Evolutionary conservation across 2,329 filamentous ascomycete species (phyloP).

Genomic region (Pseudopithomyces chartarum): DNA sequence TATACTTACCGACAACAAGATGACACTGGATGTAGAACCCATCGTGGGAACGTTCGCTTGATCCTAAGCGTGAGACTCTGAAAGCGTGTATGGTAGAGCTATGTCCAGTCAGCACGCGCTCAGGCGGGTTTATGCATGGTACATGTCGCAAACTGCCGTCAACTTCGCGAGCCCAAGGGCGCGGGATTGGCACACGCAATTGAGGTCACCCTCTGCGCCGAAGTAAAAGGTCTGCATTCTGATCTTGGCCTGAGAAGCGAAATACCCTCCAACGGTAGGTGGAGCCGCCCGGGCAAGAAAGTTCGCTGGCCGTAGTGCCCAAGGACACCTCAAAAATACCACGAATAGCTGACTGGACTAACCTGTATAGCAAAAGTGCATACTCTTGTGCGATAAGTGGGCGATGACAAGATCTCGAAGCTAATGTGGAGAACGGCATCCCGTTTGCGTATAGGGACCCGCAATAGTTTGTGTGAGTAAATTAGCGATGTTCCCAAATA

Average conservation of each 20-base stretch:
- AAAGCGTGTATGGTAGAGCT: not conserved
- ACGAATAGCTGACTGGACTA: not conserved
- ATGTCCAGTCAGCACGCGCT: not conserved
- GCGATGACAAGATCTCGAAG: too few species aligned
- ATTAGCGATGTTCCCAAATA: not conserved
- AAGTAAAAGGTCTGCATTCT: not conserved
- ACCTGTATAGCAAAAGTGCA: too few species aligned
- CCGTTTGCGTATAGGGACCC: not conserved
- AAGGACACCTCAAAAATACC: too few species aligned
- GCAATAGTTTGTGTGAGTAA: not conserved
- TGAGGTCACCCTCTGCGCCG: not conserved
- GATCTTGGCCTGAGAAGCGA: not conserved
- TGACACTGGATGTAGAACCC: too few species aligned
- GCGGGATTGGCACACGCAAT: not conserved
- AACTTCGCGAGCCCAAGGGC: not conserved
- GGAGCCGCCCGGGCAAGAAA: not conserved
- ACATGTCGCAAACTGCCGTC: not conserved
- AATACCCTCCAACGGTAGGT: not conserved
- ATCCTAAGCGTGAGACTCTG: too few species aligned
- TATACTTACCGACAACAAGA: not conserved
- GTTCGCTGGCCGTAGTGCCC: not conserved
- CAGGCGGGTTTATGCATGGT: not conserved
- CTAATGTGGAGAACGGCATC: not conserved
- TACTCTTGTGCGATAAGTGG: too few species aligned
- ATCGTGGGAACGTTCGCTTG: too few species aligned